A percentile compares a stretch with the other conserved stretches of the same genome.
Evolutionary conservation across 495 filamentous ascomycete species (phyloP).

Genomic region (Penicillium bovifimosum): DNA sequence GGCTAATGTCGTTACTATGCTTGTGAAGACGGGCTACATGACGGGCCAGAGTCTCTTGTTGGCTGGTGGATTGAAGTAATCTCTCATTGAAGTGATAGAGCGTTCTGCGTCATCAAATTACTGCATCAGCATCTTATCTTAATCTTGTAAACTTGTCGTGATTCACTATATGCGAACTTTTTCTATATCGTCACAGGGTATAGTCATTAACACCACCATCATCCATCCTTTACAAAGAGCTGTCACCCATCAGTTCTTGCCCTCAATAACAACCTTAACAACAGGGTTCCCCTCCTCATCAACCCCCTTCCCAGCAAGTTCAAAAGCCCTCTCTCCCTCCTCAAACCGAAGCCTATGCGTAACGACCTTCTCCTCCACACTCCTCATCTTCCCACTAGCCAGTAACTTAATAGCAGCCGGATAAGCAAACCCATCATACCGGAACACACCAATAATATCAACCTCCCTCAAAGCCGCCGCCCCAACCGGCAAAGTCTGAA

Average conservation of each 20-base stretch:
- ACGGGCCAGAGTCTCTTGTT: slow-evolving; percentile 57
- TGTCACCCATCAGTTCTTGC: slow-evolving; percentile 16
- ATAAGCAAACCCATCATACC: slow-evolving; percentile 80
- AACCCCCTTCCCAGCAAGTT: slow-evolving; percentile 71
- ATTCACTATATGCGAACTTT: background rate
- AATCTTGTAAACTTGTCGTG: background rate
- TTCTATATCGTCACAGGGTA: slow-evolving; percentile 19
- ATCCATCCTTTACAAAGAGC: slow-evolving; percentile 6
- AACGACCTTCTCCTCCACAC: slow-evolving; percentile 54
- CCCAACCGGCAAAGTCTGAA: slow-evolving; percentile 79
- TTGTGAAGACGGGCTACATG: slow-evolving; percentile 63
- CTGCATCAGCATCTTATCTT: background rate
- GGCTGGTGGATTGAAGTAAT: slow-evolving; percentile 50
- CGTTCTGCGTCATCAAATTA: background rate
- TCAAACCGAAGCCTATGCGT: slow-evolving; percentile 72
- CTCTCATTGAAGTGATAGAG: background rate
- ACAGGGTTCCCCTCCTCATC: slow-evolving; percentile 74
- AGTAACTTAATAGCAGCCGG: slow-evolving; percentile 71
- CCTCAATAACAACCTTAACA: slow-evolving; percentile 81
- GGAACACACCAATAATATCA: slow-evolving; percentile 86
- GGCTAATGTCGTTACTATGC: slow-evolving; percentile 62
- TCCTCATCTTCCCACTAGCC: slow-evolving; percentile 52
- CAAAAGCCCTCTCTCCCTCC: slow-evolving; percentile 64
- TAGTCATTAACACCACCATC: slow-evolving; percentile 13
- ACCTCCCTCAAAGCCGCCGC: slow-evolving; percentile 84